These are phyloP conservation scores for Lentinus tigrinus DNA, from an alignment of 768 basidiomycete species.

Conservation along the genomic window DNA sequence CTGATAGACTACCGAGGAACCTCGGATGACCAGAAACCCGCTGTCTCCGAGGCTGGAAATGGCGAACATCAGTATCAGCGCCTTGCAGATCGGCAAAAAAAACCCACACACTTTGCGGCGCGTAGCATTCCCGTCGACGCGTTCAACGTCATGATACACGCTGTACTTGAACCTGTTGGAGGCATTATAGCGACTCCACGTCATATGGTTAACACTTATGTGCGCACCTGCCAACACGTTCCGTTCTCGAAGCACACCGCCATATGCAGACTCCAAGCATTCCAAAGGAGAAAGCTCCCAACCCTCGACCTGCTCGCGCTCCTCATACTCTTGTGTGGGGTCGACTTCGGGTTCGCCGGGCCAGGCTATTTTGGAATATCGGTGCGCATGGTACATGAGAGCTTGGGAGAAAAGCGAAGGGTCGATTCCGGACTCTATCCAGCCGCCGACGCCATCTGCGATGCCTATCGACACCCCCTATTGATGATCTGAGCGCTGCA, in stretches of 20 bases:
- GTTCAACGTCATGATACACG: slow-evolving; percentile 73
- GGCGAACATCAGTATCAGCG: slow-evolving; percentile 1
- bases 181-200: slow-evolving; percentile 9
- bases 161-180: slow-evolving; percentile 77
- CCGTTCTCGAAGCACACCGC: slow-evolving; percentile 67
- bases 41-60: slow-evolving; percentile 70
- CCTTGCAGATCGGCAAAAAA: background rate
- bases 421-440: slow-evolving; percentile 81
- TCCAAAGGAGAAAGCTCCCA: slow-evolving; percentile 67
- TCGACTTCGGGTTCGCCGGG: slow-evolving; percentile 83
- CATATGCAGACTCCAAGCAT: slow-evolving; percentile 71
- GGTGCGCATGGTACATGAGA: slow-evolving; percentile 83
- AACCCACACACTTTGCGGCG: slow-evolving; percentile 65
- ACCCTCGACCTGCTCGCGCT: slow-evolving; percentile 62
- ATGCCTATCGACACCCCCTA: slow-evolving; percentile 81
- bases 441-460: slow-evolving; percentile 93
- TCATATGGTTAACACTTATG: background rate
- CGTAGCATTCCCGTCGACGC: slow-evolving; percentile 72
- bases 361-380: slow-evolving; percentile 72
- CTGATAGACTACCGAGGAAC: slow-evolving; percentile 57
- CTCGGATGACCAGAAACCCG: slow-evolving; percentile 70
- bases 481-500: background rate
- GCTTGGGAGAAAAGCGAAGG: slow-evolving; percentile 90
- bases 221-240: slow-evolving; percentile 35
- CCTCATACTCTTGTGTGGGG: slow-evolving; percentile 70